Evolutionary conservation across 2,329 filamentous ascomycete species (phyloP).

Genomic region (Colletotrichum theobromicola): DNA sequence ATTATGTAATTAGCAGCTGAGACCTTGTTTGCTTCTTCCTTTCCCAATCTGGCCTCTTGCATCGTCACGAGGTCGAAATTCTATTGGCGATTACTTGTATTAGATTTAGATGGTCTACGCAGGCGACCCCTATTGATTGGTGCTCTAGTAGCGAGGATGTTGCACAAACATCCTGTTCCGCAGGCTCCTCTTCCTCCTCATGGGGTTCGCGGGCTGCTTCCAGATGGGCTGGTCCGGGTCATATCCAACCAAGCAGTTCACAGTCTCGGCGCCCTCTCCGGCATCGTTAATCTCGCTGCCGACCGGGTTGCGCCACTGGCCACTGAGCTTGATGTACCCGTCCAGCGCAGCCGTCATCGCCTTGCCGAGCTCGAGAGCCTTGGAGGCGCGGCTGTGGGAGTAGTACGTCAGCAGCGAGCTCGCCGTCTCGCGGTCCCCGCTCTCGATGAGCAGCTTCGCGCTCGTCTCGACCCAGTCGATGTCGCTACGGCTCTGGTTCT

Average conservation of each 20-base stretch:
- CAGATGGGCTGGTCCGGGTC: conserved; percentile 29
- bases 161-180: conserved; percentile 4
- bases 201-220: conserved; percentile 11
- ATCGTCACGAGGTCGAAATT: not conserved
- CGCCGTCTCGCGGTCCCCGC: conserved; percentile 24
- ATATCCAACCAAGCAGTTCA: conserved; percentile 37
- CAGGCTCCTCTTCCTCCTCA: not conserved
- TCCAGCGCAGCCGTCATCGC: conserved; percentile 26
- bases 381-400: conserved; percentile 25
- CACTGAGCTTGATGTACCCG: conserved; percentile 28
- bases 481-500: conserved; percentile 25
- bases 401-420: conserved; percentile 26
- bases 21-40: not conserved
- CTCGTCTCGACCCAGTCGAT: conserved; percentile 27
- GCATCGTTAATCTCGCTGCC: conserved; percentile 36
- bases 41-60: not conserved
- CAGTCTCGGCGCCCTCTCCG: conserved; percentile 34
- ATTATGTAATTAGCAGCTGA: not conserved
- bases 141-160: not conserved
- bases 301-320: conserved; percentile 26
- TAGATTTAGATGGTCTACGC: not conserved
- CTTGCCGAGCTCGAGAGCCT: conserved; percentile 26
- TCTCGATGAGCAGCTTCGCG: conserved; percentile 21
- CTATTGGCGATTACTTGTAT: not conserved
- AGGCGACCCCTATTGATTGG: not conserved